These are phyloP conservation scores for Yamadazyma songkhlaensis DNA, from an alignment of 1,139 yeast genomes.

Conservation along the genomic window DNA sequence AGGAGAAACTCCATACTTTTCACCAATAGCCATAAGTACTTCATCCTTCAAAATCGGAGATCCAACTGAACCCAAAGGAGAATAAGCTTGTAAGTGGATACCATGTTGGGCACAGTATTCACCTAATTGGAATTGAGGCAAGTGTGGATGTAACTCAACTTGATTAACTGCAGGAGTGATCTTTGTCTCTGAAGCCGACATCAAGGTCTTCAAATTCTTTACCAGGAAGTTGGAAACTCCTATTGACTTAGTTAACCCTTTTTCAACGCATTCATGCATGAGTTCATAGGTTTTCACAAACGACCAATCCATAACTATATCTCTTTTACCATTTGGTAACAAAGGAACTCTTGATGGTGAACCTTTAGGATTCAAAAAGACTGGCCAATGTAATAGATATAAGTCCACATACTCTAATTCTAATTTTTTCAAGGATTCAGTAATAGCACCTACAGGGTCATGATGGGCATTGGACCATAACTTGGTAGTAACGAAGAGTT, in stretches of 20 bases:
- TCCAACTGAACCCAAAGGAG: constrained; percentile 72
- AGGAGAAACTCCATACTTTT: constrained; percentile 51
- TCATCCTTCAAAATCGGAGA: constrained; percentile 62
- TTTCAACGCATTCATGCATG: constrained; percentile 54
- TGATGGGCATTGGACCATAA: constrained; percentile 69
- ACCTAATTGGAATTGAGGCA: constrained; percentile 65
- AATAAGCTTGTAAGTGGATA: constrained; percentile 69
- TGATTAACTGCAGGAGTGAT: constrained; percentile 71
- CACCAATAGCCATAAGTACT: constrained; percentile 49
- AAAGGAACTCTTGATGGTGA: constrained; percentile 29
- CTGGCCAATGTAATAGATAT: constrained; percentile 87
- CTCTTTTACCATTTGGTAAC: constrained; percentile 22
- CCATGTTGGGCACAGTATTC: constrained; percentile 52
- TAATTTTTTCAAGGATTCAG: constrained; percentile 60
- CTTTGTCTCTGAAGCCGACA: constrained; percentile 48
- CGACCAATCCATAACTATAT: constrained; percentile 41
- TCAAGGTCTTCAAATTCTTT: constrained; percentile 35
- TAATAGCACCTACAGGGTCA: constrained; percentile 57
- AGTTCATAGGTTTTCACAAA: constrained; percentile 62
- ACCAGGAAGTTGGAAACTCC: constrained; percentile 79
- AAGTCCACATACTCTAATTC: constrained; percentile 81
- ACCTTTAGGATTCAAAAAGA: constrained; percentile 43
- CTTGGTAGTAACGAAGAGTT: constrained; percentile 77
- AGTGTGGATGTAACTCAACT: constrained; percentile 70
- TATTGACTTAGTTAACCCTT: constrained; percentile 60